Evolutionary conservation across 768 basidiomycete species (phyloP), one percentile per base, ranked within the genome.

Genomic region (Suillus hirtellus): DNA sequence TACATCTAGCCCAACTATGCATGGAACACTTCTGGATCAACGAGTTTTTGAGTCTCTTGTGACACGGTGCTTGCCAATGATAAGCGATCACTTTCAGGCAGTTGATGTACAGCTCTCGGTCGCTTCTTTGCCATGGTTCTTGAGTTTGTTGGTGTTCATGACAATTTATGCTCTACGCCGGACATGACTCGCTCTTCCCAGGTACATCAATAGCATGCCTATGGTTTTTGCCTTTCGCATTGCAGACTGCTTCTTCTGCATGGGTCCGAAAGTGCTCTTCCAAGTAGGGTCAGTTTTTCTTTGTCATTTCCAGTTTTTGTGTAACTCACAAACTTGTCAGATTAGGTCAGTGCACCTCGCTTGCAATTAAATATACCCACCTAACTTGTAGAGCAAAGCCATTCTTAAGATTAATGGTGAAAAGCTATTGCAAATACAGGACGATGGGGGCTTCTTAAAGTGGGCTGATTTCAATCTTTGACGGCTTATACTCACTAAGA

Each of bases 391-490:
- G n/a, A 31, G 60, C 49, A 24, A 63, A 92, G 97, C 97, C 15
- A 96, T 99, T 46, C 84, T 99, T 58, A 99, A 99, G 78, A 96
- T 99, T 73, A 99, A 99, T 66, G 95, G 96, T 1, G 93, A 96
- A 66, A 87, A 91, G 64, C 79, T 99, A 19, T 81, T 99, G 14
- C 86, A 95, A 71, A 89, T 97, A 24, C 95, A 97, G 67, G 97
- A 99, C 73, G 97, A 99, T 67, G 97, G 97, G 7, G 90, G 90
- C 58, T 99, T 99, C 78, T 89, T 99, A 75, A 93, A 92, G 95
- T 95, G 71, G 58, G 86, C 37, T 60, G 12, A 43, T 38, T 42
- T 21, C 31, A 9, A 34, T 50, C 12, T 14, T 42, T 42, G 42
- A 65, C 31, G 12, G 12, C 27, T 15, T 61, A 58, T 50, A 38